These are phyloP conservation scores for Buxus sempervirens DNA, from an alignment of 164 flowering plant species.

Conservation along the genomic window DNA sequence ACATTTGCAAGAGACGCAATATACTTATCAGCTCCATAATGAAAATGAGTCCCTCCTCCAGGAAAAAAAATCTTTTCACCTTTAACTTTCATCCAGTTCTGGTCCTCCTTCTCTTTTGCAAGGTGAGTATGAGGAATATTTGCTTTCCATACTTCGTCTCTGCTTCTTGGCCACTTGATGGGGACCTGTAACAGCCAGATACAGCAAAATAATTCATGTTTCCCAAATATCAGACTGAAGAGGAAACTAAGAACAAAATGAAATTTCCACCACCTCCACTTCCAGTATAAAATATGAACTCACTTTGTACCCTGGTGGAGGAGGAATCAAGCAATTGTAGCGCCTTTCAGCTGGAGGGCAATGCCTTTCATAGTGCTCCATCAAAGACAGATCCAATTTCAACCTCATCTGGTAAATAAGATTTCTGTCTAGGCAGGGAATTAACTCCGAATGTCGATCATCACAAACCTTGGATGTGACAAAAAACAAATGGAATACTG, in stretches of 20 bases:
- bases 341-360: conserved; percentile 83
- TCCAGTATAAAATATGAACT: conserved; percentile 1
- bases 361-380: conserved; percentile 95
- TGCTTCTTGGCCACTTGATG: conserved; percentile 89
- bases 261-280: conserved; percentile 2
- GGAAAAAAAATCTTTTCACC: conserved; percentile 81
- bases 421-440: conserved; percentile 85
- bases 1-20: conserved; percentile 75
- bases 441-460: conserved; percentile 76
- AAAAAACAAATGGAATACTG: neutral
- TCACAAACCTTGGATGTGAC: conserved; percentile 69
- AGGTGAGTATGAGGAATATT: conserved; percentile 96
- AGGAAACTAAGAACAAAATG: neutral
- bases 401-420: conserved; percentile 74
- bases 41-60: conserved; percentile 95
- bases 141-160: conserved; percentile 92
- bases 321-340: conserved; percentile 85
- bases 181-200: conserved; percentile 49
- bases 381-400: conserved; percentile 77
- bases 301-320: conserved; percentile 89
- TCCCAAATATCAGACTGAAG: neutral
- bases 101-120: conserved; percentile 86
- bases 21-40: conserved; percentile 88
- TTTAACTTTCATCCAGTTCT: conserved; percentile 95
- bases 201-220: conserved; percentile 4